Base-by-base conservation (phyloP, 139 green algal genomes). In the Volvox africanus region DNA sequence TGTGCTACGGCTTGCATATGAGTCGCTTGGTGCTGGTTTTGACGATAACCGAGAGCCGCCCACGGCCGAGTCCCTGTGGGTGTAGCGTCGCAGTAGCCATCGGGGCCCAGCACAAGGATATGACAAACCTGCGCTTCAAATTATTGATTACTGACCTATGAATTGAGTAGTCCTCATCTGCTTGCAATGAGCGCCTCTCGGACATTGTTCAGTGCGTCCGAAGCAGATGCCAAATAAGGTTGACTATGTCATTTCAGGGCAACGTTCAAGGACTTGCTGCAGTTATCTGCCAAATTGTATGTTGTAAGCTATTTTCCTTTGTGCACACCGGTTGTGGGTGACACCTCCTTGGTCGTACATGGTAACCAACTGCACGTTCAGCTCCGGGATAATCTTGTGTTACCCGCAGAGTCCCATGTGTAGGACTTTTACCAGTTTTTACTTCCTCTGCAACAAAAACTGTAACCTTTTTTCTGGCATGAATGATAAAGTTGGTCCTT, bases 41-140 rank as follows among this genome's bases (percentile, higher is more conserved):
- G 85, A 75, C 6, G 83, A 88, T 19, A n/a, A n/a, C 21, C 82
- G 44, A 1, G 83, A 65, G 81, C 81, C 35, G 69, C 85, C 35
- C 14, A 44, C 22, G 21, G 26, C 68, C 2, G 73, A 84, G 21
- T 50, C 30, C 73, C 86, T 90, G 86, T 55, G 35, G 65, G 62
- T 67, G 82, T 80, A 88, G 82, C 82, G 81, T 44, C 33, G 61
- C 32, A 77, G 61, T 87, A 87, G 30, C 55, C 61, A 0, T 73
- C 61, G 28, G 28, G 55, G 75, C 75, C 26, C 75, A 81, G 75
- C 33, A 19, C 13, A 20, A 28, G 28, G 28, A 61, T 35, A 81
- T 28, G 21, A 55, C 20, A 21, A 81, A 16, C 75, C 32, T 61
- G 32, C 26, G 11, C 75, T 24, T 55, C 0, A 81, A 30, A 50